Evolutionary conservation across 2,329 filamentous ascomycete genomes (phyloP).

Genomic region (Venturia carpophila): DNA sequence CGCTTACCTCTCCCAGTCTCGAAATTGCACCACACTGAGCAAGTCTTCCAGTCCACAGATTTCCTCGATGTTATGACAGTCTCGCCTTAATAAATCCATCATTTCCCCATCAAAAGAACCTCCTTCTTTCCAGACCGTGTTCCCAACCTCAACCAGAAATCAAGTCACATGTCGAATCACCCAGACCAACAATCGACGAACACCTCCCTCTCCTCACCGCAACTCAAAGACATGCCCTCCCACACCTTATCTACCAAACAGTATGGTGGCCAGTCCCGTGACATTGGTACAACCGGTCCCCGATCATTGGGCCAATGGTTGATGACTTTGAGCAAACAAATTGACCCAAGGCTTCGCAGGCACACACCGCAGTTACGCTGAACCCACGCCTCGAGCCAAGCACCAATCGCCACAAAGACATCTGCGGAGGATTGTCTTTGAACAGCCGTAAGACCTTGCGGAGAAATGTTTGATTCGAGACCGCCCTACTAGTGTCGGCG

Average conservation of each 20-base stretch:
- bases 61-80: background rate
- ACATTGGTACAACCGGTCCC: background rate
- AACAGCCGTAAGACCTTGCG: background rate
- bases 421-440: background rate
- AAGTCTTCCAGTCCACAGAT: background rate
- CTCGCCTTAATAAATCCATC: background rate
- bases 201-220: background rate
- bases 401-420: background rate
- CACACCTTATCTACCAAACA: slow-evolving; percentile 12
- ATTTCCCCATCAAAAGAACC: background rate
- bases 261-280: background rate
- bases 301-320: background rate
- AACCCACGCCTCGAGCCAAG: background rate
- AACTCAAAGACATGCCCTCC: background rate
- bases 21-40: background rate
- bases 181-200: background rate
- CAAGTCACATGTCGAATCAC: background rate
- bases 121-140: background rate
- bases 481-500: background rate
- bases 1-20: too few relatives aligned
- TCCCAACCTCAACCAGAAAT: background rate
- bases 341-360: too few relatives aligned
- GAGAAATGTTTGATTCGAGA: background rate
- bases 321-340: background rate
- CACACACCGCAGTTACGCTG: background rate